Evolutionary conservation across 768 basidiomycete species (phyloP).

Genomic region (Amanita molliuscula): DNA sequence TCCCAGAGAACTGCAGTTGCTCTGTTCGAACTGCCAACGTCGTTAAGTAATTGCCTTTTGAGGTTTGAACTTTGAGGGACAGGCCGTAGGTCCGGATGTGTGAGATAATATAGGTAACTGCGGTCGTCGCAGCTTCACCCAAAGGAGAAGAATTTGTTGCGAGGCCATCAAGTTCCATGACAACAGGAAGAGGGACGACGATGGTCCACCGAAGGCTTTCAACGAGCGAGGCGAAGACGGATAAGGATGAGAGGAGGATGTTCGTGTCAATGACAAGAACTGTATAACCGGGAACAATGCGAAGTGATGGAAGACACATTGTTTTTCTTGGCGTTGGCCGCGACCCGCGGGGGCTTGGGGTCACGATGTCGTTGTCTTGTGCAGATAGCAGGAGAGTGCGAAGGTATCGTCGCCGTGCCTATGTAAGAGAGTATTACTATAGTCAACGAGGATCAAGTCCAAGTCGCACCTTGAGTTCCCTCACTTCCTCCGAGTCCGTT

Average conservation of each 20-base stretch:
- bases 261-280: conserved; percentile 92
- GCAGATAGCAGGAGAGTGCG: conserved; percentile 50
- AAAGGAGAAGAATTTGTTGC: conserved; percentile 50
- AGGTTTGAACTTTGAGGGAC: conserved; percentile 90
- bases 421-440: conserved; percentile 10
- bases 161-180: conserved; percentile 97
- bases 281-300: conserved; percentile 77
- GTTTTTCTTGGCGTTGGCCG: conserved; percentile 16
- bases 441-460: conserved; percentile 2
- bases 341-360: conserved; percentile 18
- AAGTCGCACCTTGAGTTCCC: conserved; percentile 61
- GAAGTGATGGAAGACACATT: conserved; percentile 29
- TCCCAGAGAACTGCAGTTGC: conserved; percentile 59
- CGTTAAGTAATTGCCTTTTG: conserved; percentile 86
- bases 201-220: conserved; percentile 82
- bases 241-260: conserved; percentile 77
- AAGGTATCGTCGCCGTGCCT: conserved; percentile 72
- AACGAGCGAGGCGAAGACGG: conserved; percentile 62
- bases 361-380: conserved; percentile 20
- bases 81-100: conserved; percentile 65
- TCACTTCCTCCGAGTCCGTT: conserved; percentile 62
- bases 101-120: conserved; percentile 65
- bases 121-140: conserved; percentile 62
- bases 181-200: conserved; percentile 85
- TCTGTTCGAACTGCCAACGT: conserved; percentile 79